Base-by-base conservation (phyloP, 2,329 filamentous ascomycete species). In the Cryphonectria radicalis region DNA sequence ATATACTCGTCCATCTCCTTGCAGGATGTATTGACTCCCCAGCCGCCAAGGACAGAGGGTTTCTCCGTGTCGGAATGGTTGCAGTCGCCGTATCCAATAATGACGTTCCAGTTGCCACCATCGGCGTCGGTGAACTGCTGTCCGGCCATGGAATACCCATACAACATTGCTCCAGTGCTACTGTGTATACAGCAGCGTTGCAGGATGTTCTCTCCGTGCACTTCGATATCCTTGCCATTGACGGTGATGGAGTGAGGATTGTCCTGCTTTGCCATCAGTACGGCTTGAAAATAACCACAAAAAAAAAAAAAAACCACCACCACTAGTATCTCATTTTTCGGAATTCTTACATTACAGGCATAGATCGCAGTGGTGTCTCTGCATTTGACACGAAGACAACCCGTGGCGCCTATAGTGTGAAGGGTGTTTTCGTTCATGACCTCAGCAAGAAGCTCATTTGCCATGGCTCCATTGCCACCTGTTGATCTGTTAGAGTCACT, bases 51-150 rank as follows among this genome's bases (percentile, higher is more conserved):
- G 35, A 28, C 50, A 4, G 32, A 28, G 11, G 65, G 65, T 35
- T 67, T 67, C n/a, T 46, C 50, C 25, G n/a, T 17, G 22, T 57
- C 55, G 65, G 37, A 32, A n/a, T 59, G 35, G 0, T 32, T 43
- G 13, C 65, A 67, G 65, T 67, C 25, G 37, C 32, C 65, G 17
- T 67, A 67, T 3, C 50, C 50, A 22, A 55, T 53, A 13, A 67
- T 55, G 2, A 67, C 65, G 22, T 67, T 67, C 50, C 50, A 67
- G 65, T 64, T 64, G 11, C 65, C 65, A 13, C 65, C 65, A 8
- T 42, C 3, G 22, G 65, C 50, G 37, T 67, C 53, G 65, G 65
- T 67, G 35, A 67, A 67, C n/a, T 67, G 65, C 53, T 67, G 65
- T 11, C 65, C 65, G 22, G 32, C 53, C 50, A 57, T 28, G 14